Percentiles rank a stretch among this genome's conserved stretches.
Evolutionary conservation across 805 yeast species (phyloP).

Genomic region (Yarrowia sp.): DNA sequence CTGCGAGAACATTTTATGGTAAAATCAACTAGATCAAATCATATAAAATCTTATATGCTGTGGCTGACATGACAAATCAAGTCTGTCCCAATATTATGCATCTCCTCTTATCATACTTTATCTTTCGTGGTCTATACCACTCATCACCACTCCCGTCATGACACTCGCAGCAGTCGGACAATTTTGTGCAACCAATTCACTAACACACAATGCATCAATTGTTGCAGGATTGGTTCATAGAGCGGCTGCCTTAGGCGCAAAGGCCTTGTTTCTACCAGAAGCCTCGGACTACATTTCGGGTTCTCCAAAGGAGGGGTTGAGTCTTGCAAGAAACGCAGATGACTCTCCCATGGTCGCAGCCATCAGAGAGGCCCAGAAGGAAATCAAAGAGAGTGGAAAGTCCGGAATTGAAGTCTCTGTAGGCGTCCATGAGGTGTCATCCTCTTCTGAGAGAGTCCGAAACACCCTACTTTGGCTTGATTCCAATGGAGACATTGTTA

Average conservation of each 20-base stretch:
- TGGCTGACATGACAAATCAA: neutral
- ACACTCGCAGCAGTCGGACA: conserved; percentile 80
- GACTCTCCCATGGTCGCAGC: conserved; percentile 31
- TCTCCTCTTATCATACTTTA: conserved; percentile 1
- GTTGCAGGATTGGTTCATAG: conserved; percentile 58
- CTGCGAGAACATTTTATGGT: no score
- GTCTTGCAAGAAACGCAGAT: conserved; percentile 50
- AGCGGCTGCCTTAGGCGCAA: conserved; percentile 61
- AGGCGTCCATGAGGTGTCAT: conserved; percentile 79
- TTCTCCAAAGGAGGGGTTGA: conserved; percentile 60
- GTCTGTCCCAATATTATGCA: neutral
- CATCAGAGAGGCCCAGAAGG: conserved; percentile 47
- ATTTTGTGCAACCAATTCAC: conserved; percentile 65
- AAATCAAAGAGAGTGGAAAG: conserved; percentile 40
- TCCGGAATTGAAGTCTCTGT: conserved; percentile 63
- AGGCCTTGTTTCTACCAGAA: conserved; percentile 82
- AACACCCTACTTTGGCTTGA: conserved; percentile 74
- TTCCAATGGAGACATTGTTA: conserved; percentile 58
- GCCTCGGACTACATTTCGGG: conserved; percentile 85
- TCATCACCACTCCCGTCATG: conserved; percentile 39
- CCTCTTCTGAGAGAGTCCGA: conserved; percentile 49
- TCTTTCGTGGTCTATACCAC: no score
- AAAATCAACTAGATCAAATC: no score
- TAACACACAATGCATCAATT: conserved; percentile 55
- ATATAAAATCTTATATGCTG: no score